These are phyloP conservation scores for Metarhizium sp. DNA, from an alignment of 2,329 filamentous ascomycete genomes.

Conservation along the genomic window DNA sequence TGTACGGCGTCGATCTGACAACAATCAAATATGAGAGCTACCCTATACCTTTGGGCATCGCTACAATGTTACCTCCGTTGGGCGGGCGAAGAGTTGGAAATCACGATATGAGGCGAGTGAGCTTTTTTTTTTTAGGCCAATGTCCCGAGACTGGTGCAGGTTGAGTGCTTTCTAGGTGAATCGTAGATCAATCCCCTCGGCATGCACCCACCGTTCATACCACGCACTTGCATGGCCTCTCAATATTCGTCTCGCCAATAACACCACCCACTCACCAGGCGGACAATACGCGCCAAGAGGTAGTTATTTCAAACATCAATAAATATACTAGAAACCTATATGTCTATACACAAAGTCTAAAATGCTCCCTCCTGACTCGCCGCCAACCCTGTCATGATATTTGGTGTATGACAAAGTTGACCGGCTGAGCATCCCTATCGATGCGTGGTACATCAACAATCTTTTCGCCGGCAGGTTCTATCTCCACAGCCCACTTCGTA, in stretches of 20 bases:
- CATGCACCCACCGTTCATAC: too few species aligned
- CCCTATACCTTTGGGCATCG: neutral
- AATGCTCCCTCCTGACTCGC: neutral
- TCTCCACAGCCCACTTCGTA: constrained; percentile 38
- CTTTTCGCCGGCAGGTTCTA: constrained; percentile 22
- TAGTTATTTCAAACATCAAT: too few species aligned
- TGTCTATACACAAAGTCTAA: too few species aligned
- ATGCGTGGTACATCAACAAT: constrained; percentile 15
- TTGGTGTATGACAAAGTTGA: constrained; percentile 27
- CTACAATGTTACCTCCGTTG: neutral
- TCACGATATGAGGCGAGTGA: neutral
- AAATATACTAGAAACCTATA: too few species aligned
- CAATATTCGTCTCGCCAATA: too few species aligned
- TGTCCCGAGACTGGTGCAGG: too few species aligned
- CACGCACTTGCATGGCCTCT: too few species aligned
- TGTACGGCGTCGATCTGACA: too few species aligned
- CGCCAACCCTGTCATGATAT: constrained; percentile 10
- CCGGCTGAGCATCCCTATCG: constrained; percentile 16
- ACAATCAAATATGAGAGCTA: neutral
- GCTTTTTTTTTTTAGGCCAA: neutral
- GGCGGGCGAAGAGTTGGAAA: neutral
- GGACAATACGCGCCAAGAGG: too few species aligned
- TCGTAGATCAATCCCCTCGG: too few species aligned
- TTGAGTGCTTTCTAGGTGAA: too few species aligned
- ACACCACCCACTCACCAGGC: too few species aligned